phyloP scores from a whole-genome alignment of 768 basidiomycete species.

The Rhizopogon vulgaris region DNA sequence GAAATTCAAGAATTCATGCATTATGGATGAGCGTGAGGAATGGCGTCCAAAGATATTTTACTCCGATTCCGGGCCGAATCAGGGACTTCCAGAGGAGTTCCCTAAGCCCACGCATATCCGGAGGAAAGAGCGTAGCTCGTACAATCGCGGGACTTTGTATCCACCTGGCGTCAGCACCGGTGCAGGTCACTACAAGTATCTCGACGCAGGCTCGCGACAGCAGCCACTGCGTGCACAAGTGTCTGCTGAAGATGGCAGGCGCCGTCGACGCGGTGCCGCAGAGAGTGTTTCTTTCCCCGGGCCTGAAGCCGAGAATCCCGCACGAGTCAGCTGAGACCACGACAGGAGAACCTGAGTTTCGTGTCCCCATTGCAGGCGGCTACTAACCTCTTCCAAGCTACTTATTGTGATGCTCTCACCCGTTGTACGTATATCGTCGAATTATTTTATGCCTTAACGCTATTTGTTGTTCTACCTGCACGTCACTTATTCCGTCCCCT shows the following conservation, averaged over 20 bases:
- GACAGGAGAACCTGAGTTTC: not conserved
- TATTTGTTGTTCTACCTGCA: conserved; percentile 12
- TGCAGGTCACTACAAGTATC: conserved; percentile 21
- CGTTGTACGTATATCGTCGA: conserved; percentile 13
- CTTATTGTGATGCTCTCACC: conserved; percentile 7
- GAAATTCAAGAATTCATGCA: conserved; percentile 87
- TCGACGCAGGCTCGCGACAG: conserved; percentile 12
- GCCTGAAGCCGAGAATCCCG: not conserved
- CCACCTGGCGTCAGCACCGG: conserved; percentile 37
- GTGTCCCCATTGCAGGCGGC: not conserved
- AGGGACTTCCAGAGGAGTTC: conserved; percentile 76
- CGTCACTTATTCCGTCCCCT: not conserved
- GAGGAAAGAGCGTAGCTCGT: conserved; percentile 77
- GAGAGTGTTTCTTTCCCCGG: not conserved
- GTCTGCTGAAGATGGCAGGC: conserved; percentile 2
- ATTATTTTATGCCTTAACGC: conserved; percentile 27
- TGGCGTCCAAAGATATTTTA: conserved; percentile 86
- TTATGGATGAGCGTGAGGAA: conserved; percentile 80
- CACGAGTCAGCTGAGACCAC: not conserved
- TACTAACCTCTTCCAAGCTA: conserved; percentile 2
- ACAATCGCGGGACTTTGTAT: conserved; percentile 69
- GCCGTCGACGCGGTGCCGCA: not conserved
- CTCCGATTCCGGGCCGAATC: conserved; percentile 59
- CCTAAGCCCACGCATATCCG: conserved; percentile 76
- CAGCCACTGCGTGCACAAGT: conserved; percentile 10